phyloP scores from a whole-genome alignment of 495 filamentous ascomycete genomes.

The Articulospora tetracladia region DNA sequence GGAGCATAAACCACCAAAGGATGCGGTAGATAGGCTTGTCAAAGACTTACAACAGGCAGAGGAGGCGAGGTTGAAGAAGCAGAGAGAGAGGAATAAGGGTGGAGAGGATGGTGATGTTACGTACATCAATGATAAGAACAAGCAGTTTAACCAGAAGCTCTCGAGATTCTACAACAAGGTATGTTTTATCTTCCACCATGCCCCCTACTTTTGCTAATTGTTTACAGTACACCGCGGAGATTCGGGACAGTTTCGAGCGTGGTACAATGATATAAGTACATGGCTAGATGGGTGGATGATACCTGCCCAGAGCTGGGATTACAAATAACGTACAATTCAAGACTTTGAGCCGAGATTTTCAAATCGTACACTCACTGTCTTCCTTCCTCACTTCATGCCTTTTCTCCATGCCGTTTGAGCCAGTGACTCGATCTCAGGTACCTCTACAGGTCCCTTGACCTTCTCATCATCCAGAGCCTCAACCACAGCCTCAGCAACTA shows the following conservation, averaged over 20 bases:
- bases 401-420: conserved; percentile 77
- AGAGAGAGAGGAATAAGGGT: conserved; percentile 71
- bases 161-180: conserved; percentile 94
- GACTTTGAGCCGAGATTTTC: conserved; percentile 16
- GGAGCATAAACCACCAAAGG: conserved; percentile 83
- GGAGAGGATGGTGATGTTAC: conserved; percentile 84
- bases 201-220: conserved; percentile 29
- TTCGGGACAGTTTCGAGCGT: conserved; percentile 95
- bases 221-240: conserved; percentile 83
- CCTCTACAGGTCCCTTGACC: conserved; percentile 66
- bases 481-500: conserved; percentile 79
- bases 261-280: conserved; percentile 74
- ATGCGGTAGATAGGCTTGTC: conserved; percentile 86
- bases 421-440: conserved; percentile 66
- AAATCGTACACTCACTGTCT: conserved; percentile 11
- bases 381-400: conserved; percentile 59
- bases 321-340: conserved; percentile 20
- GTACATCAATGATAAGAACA: conserved; percentile 99
- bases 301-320: background rate
- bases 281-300: background rate
- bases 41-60: conserved; percentile 84
- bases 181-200: conserved; percentile 22
- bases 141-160: conserved; percentile 98
- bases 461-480: conserved; percentile 69
- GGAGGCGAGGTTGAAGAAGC: conserved; percentile 78